phyloP scores from a whole-genome alignment of 2,329 filamentous ascomycete genomes.

The Aspergillus sojae region DNA sequence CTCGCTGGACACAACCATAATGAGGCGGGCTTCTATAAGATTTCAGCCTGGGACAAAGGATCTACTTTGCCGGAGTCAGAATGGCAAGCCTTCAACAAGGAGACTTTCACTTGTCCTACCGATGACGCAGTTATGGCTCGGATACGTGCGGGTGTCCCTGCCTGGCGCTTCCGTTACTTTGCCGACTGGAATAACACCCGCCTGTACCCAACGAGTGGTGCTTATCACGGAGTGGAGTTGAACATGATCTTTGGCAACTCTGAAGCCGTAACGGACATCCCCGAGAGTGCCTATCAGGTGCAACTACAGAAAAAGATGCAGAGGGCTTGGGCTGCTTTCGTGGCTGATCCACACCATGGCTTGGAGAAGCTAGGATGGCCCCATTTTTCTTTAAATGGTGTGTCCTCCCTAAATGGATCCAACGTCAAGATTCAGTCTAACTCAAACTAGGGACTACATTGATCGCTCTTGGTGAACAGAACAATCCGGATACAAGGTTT shows the following conservation, averaged over 20 bases:
- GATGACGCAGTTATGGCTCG: constrained; percentile 43
- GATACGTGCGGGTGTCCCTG: constrained; percentile 34
- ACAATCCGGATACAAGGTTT: not conserved
- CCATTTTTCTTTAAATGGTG: constrained; percentile 26
- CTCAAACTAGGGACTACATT: not conserved
- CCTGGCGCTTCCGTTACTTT: constrained; percentile 53
- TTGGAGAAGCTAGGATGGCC: constrained; percentile 44
- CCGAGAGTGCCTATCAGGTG: constrained; percentile 32
- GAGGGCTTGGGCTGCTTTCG: constrained; percentile 46
- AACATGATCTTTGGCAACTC: constrained; percentile 53
- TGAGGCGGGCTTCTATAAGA: constrained; percentile 53
- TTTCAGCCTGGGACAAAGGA: constrained; percentile 45
- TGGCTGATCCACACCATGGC: constrained; percentile 40
- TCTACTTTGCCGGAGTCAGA: constrained; percentile 43
- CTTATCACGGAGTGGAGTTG: constrained; percentile 54
- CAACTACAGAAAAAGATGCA: constrained; percentile 43
- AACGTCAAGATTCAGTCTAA: not conserved
- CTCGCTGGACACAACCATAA: constrained; percentile 50
- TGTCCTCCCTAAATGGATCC: not conserved
- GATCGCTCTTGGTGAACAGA: not conserved
- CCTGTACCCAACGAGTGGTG: constrained; percentile 49
- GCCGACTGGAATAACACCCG: constrained; percentile 55
- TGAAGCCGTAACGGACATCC: constrained; percentile 43
- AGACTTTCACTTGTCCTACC: constrained; percentile 53
- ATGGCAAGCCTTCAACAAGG: constrained; percentile 44